Percentiles rank a stretch among this genome's conserved stretches.
These are phyloP conservation scores for Penicillium sp. DNA, from an alignment of 2,329 filamentous ascomycete species.

Conservation along the genomic window DNA sequence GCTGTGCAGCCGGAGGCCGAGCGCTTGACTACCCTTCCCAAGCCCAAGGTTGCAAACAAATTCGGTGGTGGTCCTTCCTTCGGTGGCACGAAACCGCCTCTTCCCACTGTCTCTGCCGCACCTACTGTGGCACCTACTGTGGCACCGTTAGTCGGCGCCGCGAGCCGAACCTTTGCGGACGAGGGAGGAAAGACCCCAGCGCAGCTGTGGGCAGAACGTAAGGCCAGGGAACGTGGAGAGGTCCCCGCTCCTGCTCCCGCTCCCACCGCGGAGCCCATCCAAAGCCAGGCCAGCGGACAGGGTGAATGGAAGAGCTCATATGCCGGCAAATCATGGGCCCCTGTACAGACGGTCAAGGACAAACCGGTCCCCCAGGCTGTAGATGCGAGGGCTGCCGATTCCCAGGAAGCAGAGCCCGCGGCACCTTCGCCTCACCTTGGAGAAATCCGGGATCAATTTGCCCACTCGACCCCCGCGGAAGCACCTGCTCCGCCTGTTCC, in stretches of 20 bases:
- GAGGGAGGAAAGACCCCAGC: constrained; percentile 93
- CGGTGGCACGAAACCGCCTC: constrained; percentile 81
- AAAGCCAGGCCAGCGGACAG: constrained; percentile 65
- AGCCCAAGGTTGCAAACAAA: constrained; percentile 90
- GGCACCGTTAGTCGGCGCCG: constrained; percentile 61
- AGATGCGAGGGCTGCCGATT: constrained; percentile 50
- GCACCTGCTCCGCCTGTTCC: constrained; percentile 58
- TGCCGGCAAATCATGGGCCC: constrained; percentile 79
- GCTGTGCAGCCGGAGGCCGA: constrained; percentile 68
- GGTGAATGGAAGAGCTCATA: constrained; percentile 88
- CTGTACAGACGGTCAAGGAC: constrained; percentile 69
- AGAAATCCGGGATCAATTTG: constrained; percentile 76
- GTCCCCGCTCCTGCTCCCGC: constrained; percentile 48
- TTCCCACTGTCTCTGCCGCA: constrained; percentile 63
- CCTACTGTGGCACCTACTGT: constrained; percentile 52
- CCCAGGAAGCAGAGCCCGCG: constrained; percentile 45
- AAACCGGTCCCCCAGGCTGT: constrained; percentile 62
- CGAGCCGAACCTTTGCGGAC: constrained; percentile 90
- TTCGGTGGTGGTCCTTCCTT: constrained; percentile 71
- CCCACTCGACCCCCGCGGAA: constrained; percentile 48
- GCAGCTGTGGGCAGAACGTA: constrained; percentile 96
- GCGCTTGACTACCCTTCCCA: constrained; percentile 79
- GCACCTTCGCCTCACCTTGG: constrained; percentile 62
- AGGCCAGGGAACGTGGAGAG: constrained; percentile 67
- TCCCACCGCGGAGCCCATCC: constrained; percentile 46